Evolutionary conservation across 139 green algal genomes (phyloP), one percentile per base, ranked within the genome.

Genomic region (Edaphochlamys debaryana): DNA sequence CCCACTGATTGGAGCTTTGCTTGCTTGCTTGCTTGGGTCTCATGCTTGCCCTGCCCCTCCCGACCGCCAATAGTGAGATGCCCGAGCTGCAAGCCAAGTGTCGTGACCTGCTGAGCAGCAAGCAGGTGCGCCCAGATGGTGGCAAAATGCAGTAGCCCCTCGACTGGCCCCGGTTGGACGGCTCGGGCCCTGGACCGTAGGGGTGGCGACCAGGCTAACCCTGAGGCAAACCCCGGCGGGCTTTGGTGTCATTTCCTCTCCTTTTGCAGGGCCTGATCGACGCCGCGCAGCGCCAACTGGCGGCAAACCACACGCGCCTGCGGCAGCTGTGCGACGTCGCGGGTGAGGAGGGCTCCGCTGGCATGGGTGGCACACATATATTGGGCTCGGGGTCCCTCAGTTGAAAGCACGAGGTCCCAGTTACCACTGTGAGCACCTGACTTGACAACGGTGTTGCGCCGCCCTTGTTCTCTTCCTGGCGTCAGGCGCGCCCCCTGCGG

Each of bases 31-130:
- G 9, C 11, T 54, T 54, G 45, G 11, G 45, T 54, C 40, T 56
- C 38, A 9, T 6, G 23, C 15, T n/a, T n/a, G n/a, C n/a, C n/a
- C n/a, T n/a, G n/a, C n/a, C n/a, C n/a, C n/a, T n/a, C n/a, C n/a
- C n/a, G n/a, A n/a, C n/a, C n/a, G n/a, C n/a, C n/a, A n/a, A n/a
- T 41, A 82, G 76, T 45, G 76, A 82, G 32, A 42, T 82, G 32
- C 76, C 76, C 0, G 40, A 64, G 32, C 66, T 82, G n/a, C 76
- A 82, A 52, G 63, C 62, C 1, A 42, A 62, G 8, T 82, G 76
- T 42, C 76, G 36, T 13, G 76, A 82, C 23, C 63, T 82, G 32
- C 32, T 82, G 8, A 82, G 62, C 42, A 5, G 23, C 36, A 82
- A 73, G 32, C 76, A 82, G 76, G 76, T 82, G 45, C 7, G 48